These are phyloP conservation scores for Trichoderma gracile DNA, from an alignment of 2,329 filamentous ascomycete genomes.

Conservation along the genomic window DNA sequence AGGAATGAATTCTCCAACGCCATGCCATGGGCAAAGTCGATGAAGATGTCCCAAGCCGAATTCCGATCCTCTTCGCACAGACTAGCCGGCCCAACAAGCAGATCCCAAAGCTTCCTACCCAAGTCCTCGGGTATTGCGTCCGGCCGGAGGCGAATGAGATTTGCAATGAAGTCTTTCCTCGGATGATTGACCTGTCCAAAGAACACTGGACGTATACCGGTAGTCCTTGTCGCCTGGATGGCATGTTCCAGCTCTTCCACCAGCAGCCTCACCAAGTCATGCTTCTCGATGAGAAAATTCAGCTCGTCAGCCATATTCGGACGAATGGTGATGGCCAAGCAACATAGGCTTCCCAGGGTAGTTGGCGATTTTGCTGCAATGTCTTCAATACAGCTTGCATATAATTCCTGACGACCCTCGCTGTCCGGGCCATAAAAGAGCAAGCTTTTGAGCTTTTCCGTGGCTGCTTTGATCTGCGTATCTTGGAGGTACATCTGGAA, in stretches of 20 bases:
- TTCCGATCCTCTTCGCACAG: conserved; percentile 62
- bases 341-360: conserved; percentile 72
- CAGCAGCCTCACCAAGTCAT: conserved; percentile 61
- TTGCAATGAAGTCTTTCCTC: conserved; percentile 58
- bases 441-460: conserved; percentile 61
- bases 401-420: conserved; percentile 62
- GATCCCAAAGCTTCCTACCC: conserved; percentile 67
- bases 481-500: conserved; percentile 59
- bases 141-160: conserved; percentile 62
- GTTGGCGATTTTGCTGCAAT: conserved; percentile 63
- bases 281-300: conserved; percentile 57
- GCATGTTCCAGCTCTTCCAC: conserved; percentile 65
- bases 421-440: conserved; percentile 55
- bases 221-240: conserved; percentile 36
- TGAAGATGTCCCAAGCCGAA: conserved; percentile 68
- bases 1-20: conserved; percentile 58
- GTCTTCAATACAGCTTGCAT: conserved; percentile 66
- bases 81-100: conserved; percentile 66
- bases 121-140: conserved; percentile 62
- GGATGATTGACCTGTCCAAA: conserved; percentile 51
- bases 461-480: conserved; percentile 61
- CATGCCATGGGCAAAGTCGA: conserved; percentile 46
- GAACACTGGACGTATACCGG: conserved; percentile 48
- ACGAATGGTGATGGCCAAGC: conserved; percentile 55
- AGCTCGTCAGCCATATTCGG: conserved; percentile 53